These are phyloP conservation scores for Cyberlindnera nakhonratchasimensis DNA, from an alignment of 805 yeast species.

Conservation along the genomic window DNA sequence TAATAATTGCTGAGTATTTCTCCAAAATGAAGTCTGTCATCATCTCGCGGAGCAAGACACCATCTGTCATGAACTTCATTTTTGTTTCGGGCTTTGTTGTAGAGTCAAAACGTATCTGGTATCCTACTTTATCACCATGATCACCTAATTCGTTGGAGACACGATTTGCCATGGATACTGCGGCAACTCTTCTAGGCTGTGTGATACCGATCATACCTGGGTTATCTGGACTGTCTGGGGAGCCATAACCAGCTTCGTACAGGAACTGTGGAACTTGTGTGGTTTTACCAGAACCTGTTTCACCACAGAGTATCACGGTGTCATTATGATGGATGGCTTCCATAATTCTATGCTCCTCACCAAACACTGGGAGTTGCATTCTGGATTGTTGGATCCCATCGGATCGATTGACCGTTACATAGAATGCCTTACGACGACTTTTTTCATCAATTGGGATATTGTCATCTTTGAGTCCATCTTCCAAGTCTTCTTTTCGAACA, in stretches of 20 bases:
- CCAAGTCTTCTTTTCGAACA: constrained; percentile 67
- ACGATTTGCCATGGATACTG: constrained; percentile 85
- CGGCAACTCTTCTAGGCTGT: constrained; percentile 93
- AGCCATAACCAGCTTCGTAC: constrained; percentile 89
- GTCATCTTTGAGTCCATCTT: constrained; percentile 64
- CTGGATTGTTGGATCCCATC: constrained; percentile 65
- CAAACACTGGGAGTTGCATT: constrained; percentile 77
- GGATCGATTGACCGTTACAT: constrained; percentile 63
- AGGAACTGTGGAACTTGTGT: constrained; percentile 97
- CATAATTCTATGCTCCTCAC: constrained; percentile 90
- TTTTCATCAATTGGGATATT: constrained; percentile 54
- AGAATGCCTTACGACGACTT: constrained; percentile 54
- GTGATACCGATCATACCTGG: constrained; percentile 97
- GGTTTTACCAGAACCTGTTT: constrained; percentile 97
- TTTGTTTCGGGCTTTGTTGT: constrained; percentile 62
- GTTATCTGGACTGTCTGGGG: constrained; percentile 45
- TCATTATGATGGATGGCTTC: constrained; percentile 94
- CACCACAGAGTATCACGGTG: constrained; percentile 90
- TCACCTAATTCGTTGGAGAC: constrained; percentile 74
- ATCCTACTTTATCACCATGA: constrained; percentile 65
- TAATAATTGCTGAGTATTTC: constrained; percentile 81
- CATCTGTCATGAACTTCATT: constrained; percentile 89
- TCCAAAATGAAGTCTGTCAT: constrained; percentile 78
- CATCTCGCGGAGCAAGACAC: constrained; percentile 90
- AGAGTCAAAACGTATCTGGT: constrained; percentile 81